These are phyloP conservation scores for Ehretia macrophylla DNA, from an alignment of 257 asterid genomes.

Conservation along the genomic window DNA sequence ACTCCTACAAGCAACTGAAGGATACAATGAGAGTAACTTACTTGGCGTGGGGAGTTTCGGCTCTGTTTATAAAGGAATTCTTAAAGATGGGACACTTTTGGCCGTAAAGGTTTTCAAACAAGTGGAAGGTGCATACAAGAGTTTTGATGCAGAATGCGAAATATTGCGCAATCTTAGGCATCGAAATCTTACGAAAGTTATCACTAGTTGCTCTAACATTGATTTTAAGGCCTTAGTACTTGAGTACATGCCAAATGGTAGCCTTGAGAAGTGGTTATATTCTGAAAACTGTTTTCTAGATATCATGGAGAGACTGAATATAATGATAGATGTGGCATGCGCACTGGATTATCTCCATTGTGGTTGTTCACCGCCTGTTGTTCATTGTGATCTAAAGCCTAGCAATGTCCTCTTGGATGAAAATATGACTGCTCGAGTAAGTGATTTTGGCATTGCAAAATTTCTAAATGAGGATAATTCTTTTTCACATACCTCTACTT, in stretches of 20 bases:
- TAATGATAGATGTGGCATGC: slow-evolving; percentile 5
- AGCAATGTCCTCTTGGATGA: slow-evolving; percentile 11
- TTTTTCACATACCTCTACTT: background rate
- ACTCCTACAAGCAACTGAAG: background rate
- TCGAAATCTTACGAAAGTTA: slow-evolving; percentile 8
- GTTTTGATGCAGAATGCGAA: slow-evolving; percentile 11
- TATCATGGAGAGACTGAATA: background rate
- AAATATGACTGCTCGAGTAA: background rate
- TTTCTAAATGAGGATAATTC: slow-evolving; percentile 6
- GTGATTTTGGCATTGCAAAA: slow-evolving; percentile 14
- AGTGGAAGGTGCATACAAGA: background rate
- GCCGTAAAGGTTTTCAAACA: slow-evolving; percentile 18
- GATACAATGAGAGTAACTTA: slow-evolving; percentile 3
- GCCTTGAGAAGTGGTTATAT: slow-evolving; percentile 6
- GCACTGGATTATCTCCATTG: slow-evolving; percentile 9
- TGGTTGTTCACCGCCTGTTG: background rate
- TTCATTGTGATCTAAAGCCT: slow-evolving; percentile 10
- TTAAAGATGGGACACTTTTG: slow-evolving; percentile 4
- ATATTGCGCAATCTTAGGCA: background rate
- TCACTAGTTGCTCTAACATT: slow-evolving; percentile 4
- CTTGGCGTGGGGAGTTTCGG: slow-evolving; percentile 16
- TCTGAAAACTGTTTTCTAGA: background rate
- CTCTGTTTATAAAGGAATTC: slow-evolving; percentile 12
- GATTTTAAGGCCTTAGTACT: slow-evolving; percentile 10
- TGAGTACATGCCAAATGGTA: slow-evolving; percentile 13